These are phyloP conservation scores for Suhomyces taliae DNA, from an alignment of 1,139 yeast genomes.

Conservation along the genomic window DNA sequence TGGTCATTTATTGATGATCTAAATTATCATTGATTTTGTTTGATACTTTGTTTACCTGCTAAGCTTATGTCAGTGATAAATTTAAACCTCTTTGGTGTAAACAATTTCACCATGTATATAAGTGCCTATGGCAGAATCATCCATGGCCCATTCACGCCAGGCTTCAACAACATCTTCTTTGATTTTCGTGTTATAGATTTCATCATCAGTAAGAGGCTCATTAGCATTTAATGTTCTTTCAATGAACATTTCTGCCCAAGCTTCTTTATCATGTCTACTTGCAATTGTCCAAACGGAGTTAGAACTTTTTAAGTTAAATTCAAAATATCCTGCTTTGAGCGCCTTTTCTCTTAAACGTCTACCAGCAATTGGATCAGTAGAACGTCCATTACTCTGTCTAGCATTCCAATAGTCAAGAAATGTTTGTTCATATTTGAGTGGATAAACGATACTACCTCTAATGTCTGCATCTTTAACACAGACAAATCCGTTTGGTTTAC, in stretches of 20 bases:
- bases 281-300: conserved; percentile 19
- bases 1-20: no score
- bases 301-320: conserved; percentile 11
- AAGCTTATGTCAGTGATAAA: no score
- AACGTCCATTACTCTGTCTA: conserved; percentile 10
- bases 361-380: conserved; percentile 19
- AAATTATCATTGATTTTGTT: no score
- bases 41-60: no score
- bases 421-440: conserved; percentile 17
- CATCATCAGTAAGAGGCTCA: conserved; percentile 14
- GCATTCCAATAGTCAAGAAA: conserved; percentile 11
- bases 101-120: conserved; percentile 19
- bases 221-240: conserved; percentile 14
- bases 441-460: conserved; percentile 18
- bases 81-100: conserved; percentile 11
- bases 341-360: conserved; percentile 19
- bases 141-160: conserved; percentile 19
- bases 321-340: conserved; percentile 21
- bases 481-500: conserved; percentile 14
- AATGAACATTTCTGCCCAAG: conserved; percentile 4
- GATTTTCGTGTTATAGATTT: conserved; percentile 7
- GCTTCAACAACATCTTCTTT: conserved; percentile 7
- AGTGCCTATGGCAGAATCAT: conserved; percentile 14
- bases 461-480: conserved; percentile 37
- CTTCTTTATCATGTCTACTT: conserved; percentile 8